Evolutionary conservation across 345 rosid species (phyloP), one percentile per base, ranked within the genome.

Genomic region (Eucalyptus erythrocorys): DNA sequence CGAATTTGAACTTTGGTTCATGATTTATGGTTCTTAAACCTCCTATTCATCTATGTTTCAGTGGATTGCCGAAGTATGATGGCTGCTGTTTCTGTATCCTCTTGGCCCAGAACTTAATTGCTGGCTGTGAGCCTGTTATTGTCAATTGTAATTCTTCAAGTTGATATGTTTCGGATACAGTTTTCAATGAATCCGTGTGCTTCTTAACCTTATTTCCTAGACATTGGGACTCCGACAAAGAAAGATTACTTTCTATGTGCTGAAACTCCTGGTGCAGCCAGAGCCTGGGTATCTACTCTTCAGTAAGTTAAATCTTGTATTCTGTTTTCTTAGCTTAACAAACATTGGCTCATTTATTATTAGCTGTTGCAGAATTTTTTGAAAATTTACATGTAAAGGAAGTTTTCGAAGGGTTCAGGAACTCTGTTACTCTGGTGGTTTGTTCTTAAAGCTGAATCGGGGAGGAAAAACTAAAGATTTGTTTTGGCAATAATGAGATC

Each of bases 71-170:
- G 34, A 97, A 96, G 90, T 98, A 96, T 42, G 97, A 97, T 71
- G 98, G 99, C 89, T 98, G 99, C 90, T 98, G 99, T 91, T 90
- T 98, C 88, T 98, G 99, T 98, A 98, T 98, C 99, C 99, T 87
- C 87, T 85, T 81, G 82, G 27, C 82, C 47, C 42, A 76, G 82
- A 76, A 76, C 47, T 21, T 76, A 26, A 76, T 76, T 76, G 19
- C 82, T 76, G 45, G 82, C 82, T 37, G 47, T 76, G 45, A 40
- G 47, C 82, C 47, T 76, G 14, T 76, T 40, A 76, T 37, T 22
- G 82, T 76, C 30, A 40, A 86, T 24, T 88, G 26, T 55, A 53
- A 51, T 37, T 88, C 79, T 88, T 53, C 6, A 42, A 81, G 32
- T 53, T 81, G 24, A 45, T 43, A 27, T 51, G 27, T 71, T 50